Evolutionary conservation across 2,329 filamentous ascomycete species (phyloP).

Genomic region (Cladosporium oxysporum): DNA sequence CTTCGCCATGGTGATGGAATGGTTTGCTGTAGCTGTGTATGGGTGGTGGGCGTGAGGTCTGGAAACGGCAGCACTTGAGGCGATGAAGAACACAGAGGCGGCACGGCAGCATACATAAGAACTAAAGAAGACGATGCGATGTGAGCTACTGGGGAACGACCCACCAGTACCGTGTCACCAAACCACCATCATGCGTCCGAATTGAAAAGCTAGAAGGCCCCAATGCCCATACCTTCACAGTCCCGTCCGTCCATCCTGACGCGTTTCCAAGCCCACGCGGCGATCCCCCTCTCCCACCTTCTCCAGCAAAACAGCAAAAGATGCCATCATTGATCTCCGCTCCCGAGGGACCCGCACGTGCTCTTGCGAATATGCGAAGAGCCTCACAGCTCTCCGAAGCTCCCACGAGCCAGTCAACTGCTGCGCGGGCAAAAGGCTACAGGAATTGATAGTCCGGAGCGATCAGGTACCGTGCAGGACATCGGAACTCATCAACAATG

Average conservation of each 20-base stretch:
- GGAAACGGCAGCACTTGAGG: not conserved
- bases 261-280: not conserved
- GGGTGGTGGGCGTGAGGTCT: not conserved
- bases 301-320: not conserved
- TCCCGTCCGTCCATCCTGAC: not conserved
- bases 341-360: not conserved
- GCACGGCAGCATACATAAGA: not conserved
- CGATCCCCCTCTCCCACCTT: conserved; percentile 1
- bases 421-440: not conserved
- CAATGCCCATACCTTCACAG: not conserved
- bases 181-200: not conserved
- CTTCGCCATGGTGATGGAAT: not conserved
- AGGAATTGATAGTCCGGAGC: not conserved
- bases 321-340: conserved; percentile 8
- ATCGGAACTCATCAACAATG: not conserved
- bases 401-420: not conserved
- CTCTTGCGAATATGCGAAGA: not conserved
- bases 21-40: not conserved
- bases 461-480: not conserved
- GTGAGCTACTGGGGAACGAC: not conserved
- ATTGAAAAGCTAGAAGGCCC: not conserved
- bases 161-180: not conserved
- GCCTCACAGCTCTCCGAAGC: not conserved
- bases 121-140: not conserved
- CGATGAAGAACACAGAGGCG: not conserved